phyloP scores from a whole-genome alignment of 2,329 filamentous ascomycete species.

The Sphaceloma murrayae region DNA sequence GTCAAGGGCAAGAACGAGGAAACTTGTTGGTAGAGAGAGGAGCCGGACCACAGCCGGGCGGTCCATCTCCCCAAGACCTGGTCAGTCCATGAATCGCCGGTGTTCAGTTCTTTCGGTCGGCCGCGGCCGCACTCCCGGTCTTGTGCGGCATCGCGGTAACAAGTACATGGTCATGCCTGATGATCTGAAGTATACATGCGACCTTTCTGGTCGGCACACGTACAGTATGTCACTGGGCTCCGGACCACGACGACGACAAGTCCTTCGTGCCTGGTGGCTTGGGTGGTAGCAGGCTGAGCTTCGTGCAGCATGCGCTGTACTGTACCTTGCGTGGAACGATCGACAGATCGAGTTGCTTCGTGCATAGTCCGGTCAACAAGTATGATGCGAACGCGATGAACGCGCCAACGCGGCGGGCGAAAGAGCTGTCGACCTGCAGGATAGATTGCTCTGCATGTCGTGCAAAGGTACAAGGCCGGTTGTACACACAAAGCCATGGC shows the following conservation, averaged over 20 bases:
- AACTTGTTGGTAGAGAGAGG: slow-evolving; percentile 2
- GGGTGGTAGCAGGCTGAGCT: background rate
- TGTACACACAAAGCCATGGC: background rate
- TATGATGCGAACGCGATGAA: slow-evolving; percentile 1
- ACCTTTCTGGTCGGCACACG: too few species aligned
- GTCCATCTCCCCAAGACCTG: slow-evolving; percentile 8
- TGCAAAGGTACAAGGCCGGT: slow-evolving; percentile 6
- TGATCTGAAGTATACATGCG: too few species aligned
- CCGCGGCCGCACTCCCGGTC: background rate
- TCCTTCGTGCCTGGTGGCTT: background rate
- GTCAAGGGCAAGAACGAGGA: background rate
- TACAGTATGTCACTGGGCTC: too few species aligned
- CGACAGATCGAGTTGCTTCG: slow-evolving; percentile 7
- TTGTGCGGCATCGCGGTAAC: too few species aligned
- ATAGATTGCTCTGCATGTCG: background rate
- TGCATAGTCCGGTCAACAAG: background rate
- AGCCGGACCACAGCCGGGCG: slow-evolving; percentile 6
- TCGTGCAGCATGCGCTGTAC: too few species aligned
- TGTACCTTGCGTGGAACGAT: slow-evolving; percentile 7
- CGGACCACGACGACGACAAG: background rate
- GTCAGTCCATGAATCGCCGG: background rate
- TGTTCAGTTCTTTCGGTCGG: background rate
- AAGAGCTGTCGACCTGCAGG: slow-evolving; percentile 2
- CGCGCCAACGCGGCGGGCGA: background rate
- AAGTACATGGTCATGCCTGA: too few species aligned